Evolutionary conservation across 805 yeast species (phyloP), one percentile per base, ranked within the genome.

Genomic region (Candida multigemmis): DNA sequence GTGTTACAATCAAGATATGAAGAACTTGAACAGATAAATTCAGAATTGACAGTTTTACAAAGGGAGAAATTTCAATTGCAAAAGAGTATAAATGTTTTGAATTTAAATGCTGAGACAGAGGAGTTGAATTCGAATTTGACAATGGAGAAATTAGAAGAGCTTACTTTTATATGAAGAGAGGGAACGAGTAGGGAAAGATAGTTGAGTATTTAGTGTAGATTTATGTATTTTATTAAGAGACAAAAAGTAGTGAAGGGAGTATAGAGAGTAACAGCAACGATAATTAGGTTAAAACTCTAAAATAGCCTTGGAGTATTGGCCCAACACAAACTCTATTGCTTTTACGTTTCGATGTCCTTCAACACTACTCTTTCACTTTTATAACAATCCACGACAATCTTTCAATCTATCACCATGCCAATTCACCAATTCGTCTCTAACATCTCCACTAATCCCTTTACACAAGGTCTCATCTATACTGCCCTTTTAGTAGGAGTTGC

Each of bases 401-500:
- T 26, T 25, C 20, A n/a, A 12, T 3, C 14, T 9, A 19, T 5
- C 12, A 6, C 14, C 12, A 33, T 37, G 36, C 16, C 36, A 30
- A n/a, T 41, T 30, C n/a, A 22, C 19, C 33, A 23, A 16, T 27
- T 28, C 7, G 27, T 34, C 14, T 31, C 28, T 23, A 38, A 27
- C 30, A 32, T 21, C 27, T 34, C 39, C 21, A 34, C 24, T 7
- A 33, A 27, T 16, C 33, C 22, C 14, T 7, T 34, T 15, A 29
- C 26, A 4, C 38, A 43, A 34, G 45, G 33, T 11, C 24, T 43
- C 5, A 33, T 52, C 14, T 42, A 38, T 26, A 40, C 33, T 1
- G 60, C 73, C 2, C 53, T 80, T 17, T 53, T 68, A n/a, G 54
- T 76, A 24, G 95, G 94, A 22, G 67, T 73, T 2, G 50, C 62